phyloP scores from a whole-genome alignment of 148 eudicot species.

The Silene latifolia region DNA sequence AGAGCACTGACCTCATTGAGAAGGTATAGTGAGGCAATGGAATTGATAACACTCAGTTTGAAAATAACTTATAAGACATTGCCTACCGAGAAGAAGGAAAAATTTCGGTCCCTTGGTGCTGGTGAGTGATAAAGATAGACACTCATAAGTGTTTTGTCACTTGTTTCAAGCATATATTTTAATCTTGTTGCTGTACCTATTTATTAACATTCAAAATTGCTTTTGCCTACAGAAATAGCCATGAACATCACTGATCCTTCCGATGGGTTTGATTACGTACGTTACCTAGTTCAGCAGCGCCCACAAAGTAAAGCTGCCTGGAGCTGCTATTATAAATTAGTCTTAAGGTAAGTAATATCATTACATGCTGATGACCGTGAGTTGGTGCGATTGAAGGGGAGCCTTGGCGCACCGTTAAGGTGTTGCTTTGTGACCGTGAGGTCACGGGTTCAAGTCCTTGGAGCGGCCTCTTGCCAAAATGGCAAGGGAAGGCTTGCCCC shows the following conservation, averaged over 20 bases:
- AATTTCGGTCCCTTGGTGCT: constrained; percentile 76
- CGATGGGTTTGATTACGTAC: constrained; percentile 66
- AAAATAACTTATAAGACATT: constrained; percentile 54
- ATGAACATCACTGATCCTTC: constrained; percentile 65
- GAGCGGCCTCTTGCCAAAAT: too few species aligned
- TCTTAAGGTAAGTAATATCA: constrained; percentile 48
- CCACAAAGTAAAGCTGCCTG: constrained; percentile 86
- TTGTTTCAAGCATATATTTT: background rate
- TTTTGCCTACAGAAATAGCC: constrained; percentile 56
- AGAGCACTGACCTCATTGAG: constrained; percentile 54
- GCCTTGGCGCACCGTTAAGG: too few species aligned
- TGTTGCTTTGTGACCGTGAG: too few species aligned
- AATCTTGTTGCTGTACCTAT: background rate
- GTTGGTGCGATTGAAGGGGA: too few species aligned
- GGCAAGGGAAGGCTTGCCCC: too few species aligned
- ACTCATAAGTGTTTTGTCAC: background rate
- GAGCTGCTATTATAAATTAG: constrained; percentile 83
- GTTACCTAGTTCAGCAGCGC: constrained; percentile 60
- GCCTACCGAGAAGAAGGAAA: constrained; percentile 63
- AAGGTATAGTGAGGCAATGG: constrained; percentile 73
- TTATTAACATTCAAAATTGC: background rate
- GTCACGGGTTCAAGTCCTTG: too few species aligned
- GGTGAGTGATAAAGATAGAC: constrained; percentile 44
- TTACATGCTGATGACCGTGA: background rate
- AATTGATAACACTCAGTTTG: constrained; percentile 56